phyloP scores from a whole-genome alignment of 805 yeast genomes.

The Myxozyma udenii region DNA sequence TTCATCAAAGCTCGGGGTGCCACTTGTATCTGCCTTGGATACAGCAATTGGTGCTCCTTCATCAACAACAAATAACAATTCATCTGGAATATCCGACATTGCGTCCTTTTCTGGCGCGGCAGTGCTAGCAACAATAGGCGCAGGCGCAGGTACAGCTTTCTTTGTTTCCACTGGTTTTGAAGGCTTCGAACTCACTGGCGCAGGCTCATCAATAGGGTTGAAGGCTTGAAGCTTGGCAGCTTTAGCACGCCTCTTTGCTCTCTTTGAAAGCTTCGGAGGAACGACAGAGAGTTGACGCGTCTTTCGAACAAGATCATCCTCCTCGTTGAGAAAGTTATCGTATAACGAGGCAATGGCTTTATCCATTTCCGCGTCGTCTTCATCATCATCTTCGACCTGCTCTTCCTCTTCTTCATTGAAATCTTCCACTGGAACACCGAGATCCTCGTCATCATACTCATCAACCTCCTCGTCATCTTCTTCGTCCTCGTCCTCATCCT shows the following conservation, averaged over 20 bases:
- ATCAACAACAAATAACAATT: constrained; percentile 14
- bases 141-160: no score
- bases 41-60: constrained; percentile 1
- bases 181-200: no score
- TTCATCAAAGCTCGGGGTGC: constrained; percentile 5
- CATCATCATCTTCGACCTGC: neutral
- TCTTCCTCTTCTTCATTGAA: constrained; percentile 4
- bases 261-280: no score
- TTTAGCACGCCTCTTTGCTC: no score
- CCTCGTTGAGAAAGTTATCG: constrained; percentile 23
- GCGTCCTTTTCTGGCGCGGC: constrained; percentile 3
- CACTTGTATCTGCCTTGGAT: neutral
- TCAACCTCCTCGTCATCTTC: constrained; percentile 1
- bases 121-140: no score
- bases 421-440: constrained; percentile 6
- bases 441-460: constrained; percentile 6
- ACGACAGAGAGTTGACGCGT: constrained; percentile 11
- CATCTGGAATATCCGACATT: constrained; percentile 14
- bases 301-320: constrained; percentile 19
- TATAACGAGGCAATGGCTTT: constrained; percentile 6
- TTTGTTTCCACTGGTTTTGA: no score
- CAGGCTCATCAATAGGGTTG: no score
- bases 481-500: constrained; percentile 1
- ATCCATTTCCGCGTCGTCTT: constrained; percentile 2
- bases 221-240: no score